Evolutionary conservation across 345 rosid species (phyloP), one percentile per base, ranked within the genome.

Genomic region (Pistacia vera): DNA sequence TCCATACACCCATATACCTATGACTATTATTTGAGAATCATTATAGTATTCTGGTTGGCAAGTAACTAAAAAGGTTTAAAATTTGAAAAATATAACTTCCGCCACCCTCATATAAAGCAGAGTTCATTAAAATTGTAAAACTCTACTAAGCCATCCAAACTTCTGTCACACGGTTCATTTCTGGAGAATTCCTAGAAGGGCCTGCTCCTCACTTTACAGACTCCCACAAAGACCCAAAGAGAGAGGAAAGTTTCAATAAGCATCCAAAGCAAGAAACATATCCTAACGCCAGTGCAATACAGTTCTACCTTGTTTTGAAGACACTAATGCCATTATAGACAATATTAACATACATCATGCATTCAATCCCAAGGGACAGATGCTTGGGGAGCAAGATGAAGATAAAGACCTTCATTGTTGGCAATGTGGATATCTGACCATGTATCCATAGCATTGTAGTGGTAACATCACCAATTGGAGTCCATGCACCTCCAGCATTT

Each of bases 381-480:
- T 60, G 65, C n/a, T 66, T 46, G 63, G 41, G 70, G 38, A 63
- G 54, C 49, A 11, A 8, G 38, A 49, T 6, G 44, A 33, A 63
- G 16, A 25, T 38, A 59, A 74, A 63, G 49, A 93, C 99, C 98
- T 88, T 88, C 90, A 95, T 95, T 65, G 98, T 95, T 65, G 82
- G 92, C 83, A 93, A 76, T 17, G 97, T 92, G 74, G 97, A 81
- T 83, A 93, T 84, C 70, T 95, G 99, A 77, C 99, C 99, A 81
- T 95, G 98, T 78, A 95, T 95, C 99, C 99, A 95, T 41, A 95
- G 86, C 98, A 95, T 95, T 66, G 99, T 95, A 52, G 99, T 95
- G 41, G 99, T 93, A 70, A 95, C 99, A 87, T 95, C 98, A 74
- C 99, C 98, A 55, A 91, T 95, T n/a, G 99, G 99, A 81, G 99